A percentile compares a stretch with the other conserved stretches of the same genome.
Evolutionary conservation across 768 basidiomycete species (phyloP).

Genomic region (Leucocoprinus leucothites): DNA sequence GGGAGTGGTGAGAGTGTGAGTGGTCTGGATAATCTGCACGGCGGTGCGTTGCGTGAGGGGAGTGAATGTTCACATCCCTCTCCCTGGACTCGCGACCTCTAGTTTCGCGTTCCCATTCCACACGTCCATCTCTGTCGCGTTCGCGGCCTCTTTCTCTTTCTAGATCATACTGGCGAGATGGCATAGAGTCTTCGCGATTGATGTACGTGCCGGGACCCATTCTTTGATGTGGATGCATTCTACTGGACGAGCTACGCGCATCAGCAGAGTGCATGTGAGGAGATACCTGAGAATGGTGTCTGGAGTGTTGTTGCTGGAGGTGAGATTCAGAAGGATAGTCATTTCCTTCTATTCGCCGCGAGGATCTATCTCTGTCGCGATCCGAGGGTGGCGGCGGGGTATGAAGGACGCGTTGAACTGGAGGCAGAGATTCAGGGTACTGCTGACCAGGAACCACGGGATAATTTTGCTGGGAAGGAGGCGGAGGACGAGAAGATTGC

Average conservation of each 20-base stretch:
- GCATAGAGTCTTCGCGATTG: constrained; percentile 49
- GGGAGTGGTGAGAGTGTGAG: constrained; percentile 14
- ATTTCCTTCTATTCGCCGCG: constrained; percentile 41
- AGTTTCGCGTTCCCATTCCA: constrained; percentile 24
- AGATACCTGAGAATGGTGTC: constrained; percentile 28
- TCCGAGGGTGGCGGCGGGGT: constrained; percentile 47
- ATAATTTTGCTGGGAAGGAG: constrained; percentile 35
- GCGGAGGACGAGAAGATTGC: constrained; percentile 47
- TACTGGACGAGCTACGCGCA: constrained; percentile 29
- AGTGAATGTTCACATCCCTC: constrained; percentile 27
- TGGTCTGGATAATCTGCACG: constrained; percentile 29
- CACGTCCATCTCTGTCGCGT: constrained; percentile 25
- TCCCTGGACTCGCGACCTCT: constrained; percentile 22
- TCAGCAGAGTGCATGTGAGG: constrained; percentile 5
- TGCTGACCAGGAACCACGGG: constrained; percentile 36
- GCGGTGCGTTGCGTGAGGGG: constrained; percentile 40
- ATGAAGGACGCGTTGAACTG: constrained; percentile 44
- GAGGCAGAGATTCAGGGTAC: constrained; percentile 43
- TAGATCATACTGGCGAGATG: constrained; percentile 41
- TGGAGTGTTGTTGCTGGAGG: constrained; percentile 12
- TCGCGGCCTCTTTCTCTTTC: constrained; percentile 39
- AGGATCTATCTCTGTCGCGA: constrained; percentile 31
- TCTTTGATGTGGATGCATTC: constrained; percentile 65
- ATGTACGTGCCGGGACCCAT: constrained; percentile 60
- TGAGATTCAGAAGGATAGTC: constrained; percentile 14